These are phyloP conservation scores for Dryadomyces quercus-mongolicae DNA, from an alignment of 2,329 filamentous ascomycete species.

Conservation along the genomic window DNA sequence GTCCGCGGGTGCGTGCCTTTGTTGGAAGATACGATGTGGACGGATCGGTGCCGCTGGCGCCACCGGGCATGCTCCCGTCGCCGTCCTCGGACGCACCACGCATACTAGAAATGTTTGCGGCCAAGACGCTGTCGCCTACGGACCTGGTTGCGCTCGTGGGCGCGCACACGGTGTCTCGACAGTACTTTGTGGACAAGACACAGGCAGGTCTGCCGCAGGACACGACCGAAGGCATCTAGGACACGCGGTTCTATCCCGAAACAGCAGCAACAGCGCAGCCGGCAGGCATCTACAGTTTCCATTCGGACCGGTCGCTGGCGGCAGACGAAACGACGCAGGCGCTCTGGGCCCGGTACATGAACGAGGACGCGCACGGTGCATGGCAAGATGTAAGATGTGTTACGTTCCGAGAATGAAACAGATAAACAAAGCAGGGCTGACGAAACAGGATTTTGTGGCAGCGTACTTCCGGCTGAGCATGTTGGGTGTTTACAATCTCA, in stretches of 20 bases:
- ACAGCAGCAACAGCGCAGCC: constrained; percentile 19
- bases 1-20: constrained; percentile 36
- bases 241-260: constrained; percentile 35
- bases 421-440: not conserved
- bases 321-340: constrained; percentile 21
- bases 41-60: constrained; percentile 18
- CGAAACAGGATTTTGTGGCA: constrained; percentile 31
- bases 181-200: constrained; percentile 29
- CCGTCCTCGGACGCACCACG: constrained; percentile 25
- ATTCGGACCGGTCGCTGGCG: constrained; percentile 27
- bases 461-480: constrained; percentile 42
- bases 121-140: constrained; percentile 35
- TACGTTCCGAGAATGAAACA: not conserved
- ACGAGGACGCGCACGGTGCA: constrained; percentile 19
- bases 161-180: constrained; percentile 36
- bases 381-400: constrained; percentile 28
- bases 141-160: constrained; percentile 43
- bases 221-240: constrained; percentile 35
- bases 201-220: constrained; percentile 30
- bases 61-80: constrained; percentile 31
- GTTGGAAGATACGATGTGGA: constrained; percentile 33
- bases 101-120: constrained; percentile 32
- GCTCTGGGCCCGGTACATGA: constrained; percentile 26
- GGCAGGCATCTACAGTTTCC: constrained; percentile 24
- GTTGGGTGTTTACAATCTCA: constrained; percentile 44